phyloP scores from a whole-genome alignment of 495 filamentous ascomycete genomes.

The Aspergillus avenaceus region DNA sequence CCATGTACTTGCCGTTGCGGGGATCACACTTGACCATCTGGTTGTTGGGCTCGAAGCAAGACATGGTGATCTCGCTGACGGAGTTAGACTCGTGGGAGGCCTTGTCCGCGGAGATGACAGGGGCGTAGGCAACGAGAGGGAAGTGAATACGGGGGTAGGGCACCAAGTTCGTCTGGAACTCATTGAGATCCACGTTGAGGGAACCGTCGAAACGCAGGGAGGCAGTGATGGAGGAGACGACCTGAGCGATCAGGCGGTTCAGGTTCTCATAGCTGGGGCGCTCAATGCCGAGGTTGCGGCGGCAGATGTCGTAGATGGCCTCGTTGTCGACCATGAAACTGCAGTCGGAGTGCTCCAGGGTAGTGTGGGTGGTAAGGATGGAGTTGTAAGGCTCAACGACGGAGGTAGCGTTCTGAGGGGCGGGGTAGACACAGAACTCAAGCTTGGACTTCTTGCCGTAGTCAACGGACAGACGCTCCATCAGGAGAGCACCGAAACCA shows the following conservation, averaged over 20 bases:
- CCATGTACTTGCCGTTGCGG: conserved; percentile 99
- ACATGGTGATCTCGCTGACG: conserved; percentile 60
- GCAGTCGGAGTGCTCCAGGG: conserved; percentile 98
- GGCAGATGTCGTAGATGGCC: conserved; percentile 99
- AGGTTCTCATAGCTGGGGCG: conserved; percentile 97
- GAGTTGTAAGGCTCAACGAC: conserved; percentile 99
- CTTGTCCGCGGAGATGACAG: conserved; percentile 89
- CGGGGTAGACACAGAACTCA: conserved; percentile 98
- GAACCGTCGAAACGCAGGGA: conserved; percentile 98
- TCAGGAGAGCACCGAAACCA: conserved; percentile 94
- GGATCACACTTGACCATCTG: conserved; percentile 99
- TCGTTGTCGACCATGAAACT: conserved; percentile 99
- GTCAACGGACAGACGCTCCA: conserved; percentile 96
- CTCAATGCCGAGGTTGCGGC: conserved; percentile 93
- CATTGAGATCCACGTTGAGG: conserved; percentile 98
- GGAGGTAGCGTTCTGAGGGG: conserved; percentile 91
- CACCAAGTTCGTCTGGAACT: conserved; percentile 99
- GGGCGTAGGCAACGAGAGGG: conserved; percentile 93
- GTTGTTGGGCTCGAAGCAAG: conserved; percentile 74
- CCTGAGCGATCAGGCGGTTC: conserved; percentile 97
- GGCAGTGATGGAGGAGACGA: conserved; percentile 97
- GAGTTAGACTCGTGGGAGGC: conserved; percentile 87
- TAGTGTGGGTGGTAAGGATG: conserved; percentile 97
- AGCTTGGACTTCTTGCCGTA: conserved; percentile 99
- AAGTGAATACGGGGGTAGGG: conserved; percentile 99